Evolutionary conservation across 2,329 filamentous ascomycete species (phyloP).

Genomic region (Scolecobasidium constrictum): DNA sequence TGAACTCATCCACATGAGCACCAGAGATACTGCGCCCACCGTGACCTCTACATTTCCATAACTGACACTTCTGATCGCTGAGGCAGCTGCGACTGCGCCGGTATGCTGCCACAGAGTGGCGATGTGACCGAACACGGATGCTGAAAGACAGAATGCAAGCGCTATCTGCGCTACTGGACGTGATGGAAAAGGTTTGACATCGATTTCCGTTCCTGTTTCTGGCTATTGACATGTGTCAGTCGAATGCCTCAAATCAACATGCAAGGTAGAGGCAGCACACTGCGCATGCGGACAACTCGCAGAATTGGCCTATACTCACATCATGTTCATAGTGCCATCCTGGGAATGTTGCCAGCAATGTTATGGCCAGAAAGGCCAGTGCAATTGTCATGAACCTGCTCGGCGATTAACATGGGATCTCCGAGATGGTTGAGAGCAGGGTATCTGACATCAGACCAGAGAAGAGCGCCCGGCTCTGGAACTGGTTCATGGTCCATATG

Average conservation of each 20-base stretch:
- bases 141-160: constrained; percentile 76
- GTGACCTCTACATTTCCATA: constrained; percentile 81
- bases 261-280: too few species aligned
- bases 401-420: too few species aligned
- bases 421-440: neutral
- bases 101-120: constrained; percentile 83
- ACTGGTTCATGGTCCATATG: constrained; percentile 93
- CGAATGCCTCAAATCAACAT: too few species aligned
- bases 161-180: constrained; percentile 87
- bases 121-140: constrained; percentile 54
- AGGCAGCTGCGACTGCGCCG: constrained; percentile 85
- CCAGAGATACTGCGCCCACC: constrained; percentile 90
- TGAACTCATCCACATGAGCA: constrained; percentile 96
- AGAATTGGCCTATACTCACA: too few species aligned
- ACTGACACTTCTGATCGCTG: constrained; percentile 84
- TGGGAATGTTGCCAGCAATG: constrained; percentile 91
- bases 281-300: too few species aligned
- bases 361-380: constrained; percentile 90
- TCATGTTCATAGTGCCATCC: constrained; percentile 93
- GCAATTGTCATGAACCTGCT: constrained; percentile 89
- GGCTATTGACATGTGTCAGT: too few species aligned
- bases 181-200: constrained; percentile 89
- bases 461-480: constrained; percentile 98
- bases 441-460: constrained; percentile 76
- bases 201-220: constrained; percentile 67